Percentiles rank a stretch among this genome's conserved stretches.
phyloP scores from a whole-genome alignment of 257 asterid species.

The Solanum pennellii region DNA sequence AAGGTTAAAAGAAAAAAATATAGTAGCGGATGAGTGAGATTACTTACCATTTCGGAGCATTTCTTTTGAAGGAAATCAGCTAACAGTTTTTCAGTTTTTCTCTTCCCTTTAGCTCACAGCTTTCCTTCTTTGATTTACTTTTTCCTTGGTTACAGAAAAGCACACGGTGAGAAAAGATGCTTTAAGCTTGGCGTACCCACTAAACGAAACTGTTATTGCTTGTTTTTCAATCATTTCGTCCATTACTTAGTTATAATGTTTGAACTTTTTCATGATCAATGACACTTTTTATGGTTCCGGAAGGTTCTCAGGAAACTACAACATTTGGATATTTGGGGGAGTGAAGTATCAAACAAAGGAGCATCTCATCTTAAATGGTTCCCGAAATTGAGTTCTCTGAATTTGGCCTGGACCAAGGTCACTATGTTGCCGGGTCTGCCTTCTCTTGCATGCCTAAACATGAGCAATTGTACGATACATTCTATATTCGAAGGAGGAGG shows the following conservation, averaged over 20 bases:
- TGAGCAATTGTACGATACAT: slow-evolving; percentile 75
- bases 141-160: not conserved
- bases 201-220: not conserved
- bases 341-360: slow-evolving; percentile 53
- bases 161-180: not conserved
- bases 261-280: not conserved
- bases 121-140: not conserved
- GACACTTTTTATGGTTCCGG: slow-evolving; percentile 1
- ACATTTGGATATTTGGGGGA: slow-evolving; percentile 86
- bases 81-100: not conserved
- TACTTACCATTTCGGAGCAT: not conserved
- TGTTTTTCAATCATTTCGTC: not conserved
- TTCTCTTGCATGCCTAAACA: slow-evolving; percentile 57
- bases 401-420: slow-evolving; percentile 78
- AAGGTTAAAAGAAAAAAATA: not conserved
- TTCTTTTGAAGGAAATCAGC: not conserved
- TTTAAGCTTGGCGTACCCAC: not conserved
- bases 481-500: slow-evolving; percentile 44
- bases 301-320: slow-evolving; percentile 62
- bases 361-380: slow-evolving; percentile 42
- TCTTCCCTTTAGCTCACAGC: not conserved
- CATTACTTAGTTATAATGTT: not conserved
- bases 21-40: not conserved
- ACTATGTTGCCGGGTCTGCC: slow-evolving; percentile 49
- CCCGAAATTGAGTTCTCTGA: slow-evolving; percentile 50